A percentile compares a stretch with the other conserved stretches of the same genome.
Evolutionary conservation across 495 filamentous ascomycete genomes (phyloP).

Genomic region (Penicillium cataractarum): DNA sequence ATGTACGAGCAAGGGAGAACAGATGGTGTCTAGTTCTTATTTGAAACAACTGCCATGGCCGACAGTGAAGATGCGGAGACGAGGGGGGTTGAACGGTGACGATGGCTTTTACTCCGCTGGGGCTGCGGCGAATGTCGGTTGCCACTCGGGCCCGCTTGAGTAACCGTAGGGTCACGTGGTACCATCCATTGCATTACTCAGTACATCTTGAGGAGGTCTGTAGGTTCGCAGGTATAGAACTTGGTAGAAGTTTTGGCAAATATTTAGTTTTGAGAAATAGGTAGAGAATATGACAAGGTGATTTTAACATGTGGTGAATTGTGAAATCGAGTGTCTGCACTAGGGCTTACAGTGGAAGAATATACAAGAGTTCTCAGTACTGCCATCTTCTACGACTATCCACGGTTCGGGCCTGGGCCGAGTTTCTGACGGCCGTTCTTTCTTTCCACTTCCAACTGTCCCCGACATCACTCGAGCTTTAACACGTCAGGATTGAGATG

Average conservation of each 20-base stretch:
- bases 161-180: conserved; percentile 34
- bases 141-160: conserved; percentile 30
- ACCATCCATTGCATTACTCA: not conserved
- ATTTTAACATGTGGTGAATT: not conserved
- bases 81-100: conserved; percentile 22
- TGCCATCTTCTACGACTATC: too few species aligned
- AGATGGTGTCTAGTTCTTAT: conserved; percentile 19
- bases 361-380: not conserved
- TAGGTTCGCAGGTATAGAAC: not conserved
- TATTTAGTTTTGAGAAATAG: not conserved
- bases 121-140: conserved; percentile 45
- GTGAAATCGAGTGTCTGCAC: not conserved
- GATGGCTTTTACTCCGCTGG: conserved; percentile 30
- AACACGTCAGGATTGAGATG: not conserved
- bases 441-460: conserved; percentile 4
- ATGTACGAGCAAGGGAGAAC: conserved; percentile 9
- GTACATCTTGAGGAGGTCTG: not conserved
- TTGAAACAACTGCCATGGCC: conserved; percentile 35
- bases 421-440: not conserved
- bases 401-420: conserved; percentile 19
- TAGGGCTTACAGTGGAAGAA: not conserved
- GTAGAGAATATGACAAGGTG: not conserved
- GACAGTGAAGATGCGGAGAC: conserved; percentile 20
- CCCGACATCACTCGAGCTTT: not conserved
- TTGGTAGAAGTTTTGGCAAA: not conserved